A percentile compares a stretch with the other conserved stretches of the same genome.
Conservation (phyloP, 2,329 filamentous ascomycete species). For the Talaromyces marneffei region DNA sequence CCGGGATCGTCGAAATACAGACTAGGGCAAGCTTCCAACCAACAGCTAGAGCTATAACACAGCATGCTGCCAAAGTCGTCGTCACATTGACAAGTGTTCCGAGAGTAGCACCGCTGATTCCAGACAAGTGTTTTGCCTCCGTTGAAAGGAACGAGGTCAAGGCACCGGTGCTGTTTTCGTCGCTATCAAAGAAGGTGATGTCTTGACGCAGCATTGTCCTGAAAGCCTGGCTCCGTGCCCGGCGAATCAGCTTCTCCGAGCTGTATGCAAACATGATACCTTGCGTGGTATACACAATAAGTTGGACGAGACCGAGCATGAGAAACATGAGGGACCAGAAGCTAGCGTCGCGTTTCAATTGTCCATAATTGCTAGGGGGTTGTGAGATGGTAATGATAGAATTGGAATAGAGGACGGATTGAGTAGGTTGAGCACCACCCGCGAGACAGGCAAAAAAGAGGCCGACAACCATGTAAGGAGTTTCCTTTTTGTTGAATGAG, state of each 20-base stretch:
- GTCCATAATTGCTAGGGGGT: constrained; percentile 45
- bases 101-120: constrained; percentile 79
- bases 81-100: constrained; percentile 76
- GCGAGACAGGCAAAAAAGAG: constrained; percentile 69
- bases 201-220: constrained; percentile 86
- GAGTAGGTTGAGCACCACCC: constrained; percentile 71
- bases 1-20: constrained; percentile 69
- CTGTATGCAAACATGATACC: constrained; percentile 74
- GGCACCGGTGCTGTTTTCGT: constrained; percentile 83
- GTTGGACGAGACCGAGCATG: constrained; percentile 70
- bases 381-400: constrained; percentile 67
- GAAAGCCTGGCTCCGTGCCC: constrained; percentile 77
- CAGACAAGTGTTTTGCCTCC: constrained; percentile 81
- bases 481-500: constrained; percentile 71
- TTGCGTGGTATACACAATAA: constrained; percentile 62
- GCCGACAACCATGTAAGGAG: constrained; percentile 65
- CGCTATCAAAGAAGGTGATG: constrained; percentile 81
- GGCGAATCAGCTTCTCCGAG: constrained; percentile 78
- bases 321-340: constrained; percentile 90
- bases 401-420: constrained; percentile 82
- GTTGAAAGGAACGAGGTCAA: constrained; percentile 84
- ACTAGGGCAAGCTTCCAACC: constrained; percentile 87
- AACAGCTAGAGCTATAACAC: constrained; percentile 64
- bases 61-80: constrained; percentile 72
- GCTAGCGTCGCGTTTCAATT: constrained; percentile 64